phyloP scores from a whole-genome alignment of 768 basidiomycete species.

The Galerina sulciceps region DNA sequence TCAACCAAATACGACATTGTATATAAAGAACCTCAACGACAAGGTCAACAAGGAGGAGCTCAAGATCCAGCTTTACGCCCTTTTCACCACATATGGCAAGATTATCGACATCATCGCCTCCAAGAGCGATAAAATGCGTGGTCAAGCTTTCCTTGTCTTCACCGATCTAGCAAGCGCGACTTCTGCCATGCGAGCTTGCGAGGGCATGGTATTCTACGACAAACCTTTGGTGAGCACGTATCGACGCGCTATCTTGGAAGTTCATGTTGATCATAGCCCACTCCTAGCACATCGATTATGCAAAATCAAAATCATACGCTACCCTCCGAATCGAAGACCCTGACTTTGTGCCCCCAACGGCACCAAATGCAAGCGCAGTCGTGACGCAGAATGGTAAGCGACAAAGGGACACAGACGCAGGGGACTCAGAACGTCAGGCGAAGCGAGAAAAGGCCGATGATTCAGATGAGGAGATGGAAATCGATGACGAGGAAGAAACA shows the following conservation, averaged over 20 bases:
- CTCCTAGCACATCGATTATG: conserved; percentile 85
- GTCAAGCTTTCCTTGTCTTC: conserved; percentile 97
- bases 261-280: conserved; percentile 8
- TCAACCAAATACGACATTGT: conserved; percentile 87
- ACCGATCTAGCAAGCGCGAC: conserved; percentile 90
- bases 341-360: conserved; percentile 74
- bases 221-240: conserved; percentile 79
- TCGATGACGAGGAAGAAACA: conserved; percentile 84
- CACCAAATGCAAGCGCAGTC: conserved; percentile 60
- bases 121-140: conserved; percentile 84
- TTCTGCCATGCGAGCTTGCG: conserved; percentile 89
- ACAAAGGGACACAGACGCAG: conserved; percentile 64
- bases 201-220: conserved; percentile 92
- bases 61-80: conserved; percentile 76
- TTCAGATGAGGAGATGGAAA: conserved; percentile 85
- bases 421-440: conserved; percentile 53
- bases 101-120: conserved; percentile 93
- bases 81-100: conserved; percentile 94
- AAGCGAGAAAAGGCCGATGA: conserved; percentile 76
- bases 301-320: conserved; percentile 87
- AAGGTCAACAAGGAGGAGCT: conserved; percentile 93
- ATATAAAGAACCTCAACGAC: conserved; percentile 92
- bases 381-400: conserved; percentile 61
- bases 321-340: conserved; percentile 81
- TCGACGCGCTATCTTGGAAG: conserved; percentile 6